Conservation (phyloP, 2,329 filamentous ascomycete genomes). For the Cytospora chrysosperma region DNA sequence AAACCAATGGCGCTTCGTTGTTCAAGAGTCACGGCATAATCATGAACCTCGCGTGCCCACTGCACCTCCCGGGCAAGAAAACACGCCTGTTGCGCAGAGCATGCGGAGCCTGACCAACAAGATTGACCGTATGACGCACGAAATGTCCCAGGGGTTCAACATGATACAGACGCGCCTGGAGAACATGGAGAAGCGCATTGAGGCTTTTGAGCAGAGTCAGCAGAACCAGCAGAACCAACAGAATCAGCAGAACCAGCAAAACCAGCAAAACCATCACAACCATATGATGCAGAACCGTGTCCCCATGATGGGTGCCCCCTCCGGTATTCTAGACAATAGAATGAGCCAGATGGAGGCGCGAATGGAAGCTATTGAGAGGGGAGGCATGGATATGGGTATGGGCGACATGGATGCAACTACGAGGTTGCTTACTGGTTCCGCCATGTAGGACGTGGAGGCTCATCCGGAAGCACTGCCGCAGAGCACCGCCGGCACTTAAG, state of each 20-base stretch:
- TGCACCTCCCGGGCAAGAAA: conserved; percentile 55
- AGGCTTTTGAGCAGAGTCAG: conserved; percentile 47
- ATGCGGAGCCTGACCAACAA: conserved; percentile 59
- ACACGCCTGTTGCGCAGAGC: conserved; percentile 56
- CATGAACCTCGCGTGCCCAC: conserved; percentile 58
- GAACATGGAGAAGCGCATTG: conserved; percentile 50
- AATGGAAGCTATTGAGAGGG: conserved; percentile 39
- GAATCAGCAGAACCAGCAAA: conserved; percentile 19
- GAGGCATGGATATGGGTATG: conserved; percentile 39
- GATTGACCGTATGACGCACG: conserved; percentile 58
- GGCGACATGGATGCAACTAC: conserved; percentile 40
- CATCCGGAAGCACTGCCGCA: not conserved
- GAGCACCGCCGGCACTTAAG: not conserved
- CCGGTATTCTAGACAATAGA: conserved; percentile 26
- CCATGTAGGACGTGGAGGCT: conserved; percentile 34
- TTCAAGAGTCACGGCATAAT: conserved; percentile 61
- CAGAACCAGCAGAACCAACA: conserved; percentile 26
- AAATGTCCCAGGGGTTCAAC: conserved; percentile 52
- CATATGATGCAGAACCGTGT: conserved; percentile 27
- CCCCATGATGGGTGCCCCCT: conserved; percentile 26
- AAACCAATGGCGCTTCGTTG: conserved; percentile 63
- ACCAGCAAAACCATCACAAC: conserved; percentile 21
- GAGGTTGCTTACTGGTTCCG: conserved; percentile 32
- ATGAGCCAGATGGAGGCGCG: conserved; percentile 38
- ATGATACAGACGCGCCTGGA: conserved; percentile 52